Evolutionary conservation across 352 stramenopile genomes (phyloP).

Genomic region (Phytophthora europaea): DNA sequence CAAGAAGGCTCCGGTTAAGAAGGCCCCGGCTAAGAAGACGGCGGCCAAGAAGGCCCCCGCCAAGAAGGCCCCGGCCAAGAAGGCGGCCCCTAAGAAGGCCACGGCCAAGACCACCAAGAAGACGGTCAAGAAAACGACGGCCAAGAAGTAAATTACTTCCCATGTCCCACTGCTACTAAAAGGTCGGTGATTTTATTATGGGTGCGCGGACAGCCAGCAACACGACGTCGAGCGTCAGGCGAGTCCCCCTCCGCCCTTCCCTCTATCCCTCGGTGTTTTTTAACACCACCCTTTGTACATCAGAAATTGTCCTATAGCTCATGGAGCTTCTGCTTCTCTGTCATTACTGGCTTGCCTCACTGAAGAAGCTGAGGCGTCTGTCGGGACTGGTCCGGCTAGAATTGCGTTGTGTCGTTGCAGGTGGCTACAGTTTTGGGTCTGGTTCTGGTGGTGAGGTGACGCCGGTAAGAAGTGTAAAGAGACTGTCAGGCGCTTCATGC

Average conservation of each 20-base stretch:
- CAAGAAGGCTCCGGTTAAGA: constrained; percentile 60
- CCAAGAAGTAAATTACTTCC: constrained; percentile 62
- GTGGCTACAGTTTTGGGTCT: neutral
- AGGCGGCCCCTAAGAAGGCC: constrained; percentile 66
- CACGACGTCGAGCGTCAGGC: neutral
- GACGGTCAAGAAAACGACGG: constrained; percentile 54
- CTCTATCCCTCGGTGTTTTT: constrained; percentile 85
- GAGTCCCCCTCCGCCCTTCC: constrained; percentile 6
- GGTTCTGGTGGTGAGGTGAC: neutral
- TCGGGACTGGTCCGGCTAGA: neutral
- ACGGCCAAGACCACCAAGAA: constrained; percentile 57
- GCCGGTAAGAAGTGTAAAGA: neutral
- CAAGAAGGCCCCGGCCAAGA: constrained; percentile 71
- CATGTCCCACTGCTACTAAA: constrained; percentile 17
- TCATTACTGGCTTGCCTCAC: neutral
- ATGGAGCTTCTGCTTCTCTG: neutral
- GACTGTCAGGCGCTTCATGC: neutral
- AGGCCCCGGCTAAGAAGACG: constrained; percentile 55
- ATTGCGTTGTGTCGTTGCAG: neutral
- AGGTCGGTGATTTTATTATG: constrained; percentile 53
- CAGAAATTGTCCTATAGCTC: constrained; percentile 40
- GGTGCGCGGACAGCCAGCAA: neutral
- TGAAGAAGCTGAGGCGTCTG: neutral
- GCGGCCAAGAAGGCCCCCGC: constrained; percentile 42
- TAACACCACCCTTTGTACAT: constrained; percentile 81